These are phyloP conservation scores for Bacterosira constricta DNA, from an alignment of 108 stramenopile species.

Conservation along the genomic window DNA sequence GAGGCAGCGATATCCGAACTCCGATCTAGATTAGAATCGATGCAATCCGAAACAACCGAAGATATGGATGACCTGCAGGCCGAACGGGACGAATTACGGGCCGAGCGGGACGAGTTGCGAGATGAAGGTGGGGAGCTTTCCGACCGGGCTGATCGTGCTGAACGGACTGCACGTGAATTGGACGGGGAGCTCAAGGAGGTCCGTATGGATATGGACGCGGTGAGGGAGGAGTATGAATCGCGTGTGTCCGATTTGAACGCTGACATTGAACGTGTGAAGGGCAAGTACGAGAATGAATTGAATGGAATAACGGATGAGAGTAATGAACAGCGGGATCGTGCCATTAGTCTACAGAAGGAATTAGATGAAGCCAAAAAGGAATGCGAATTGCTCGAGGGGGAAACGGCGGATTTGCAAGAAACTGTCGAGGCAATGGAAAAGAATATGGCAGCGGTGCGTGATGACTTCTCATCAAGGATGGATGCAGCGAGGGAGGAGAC, in stretches of 20 bases:
- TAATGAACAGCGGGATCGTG: slow-evolving; percentile 24
- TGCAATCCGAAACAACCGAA: slow-evolving; percentile 12
- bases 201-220: slow-evolving; percentile 31
- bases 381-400: slow-evolving; percentile 34
- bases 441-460: slow-evolving; percentile 43
- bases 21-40: slow-evolving; percentile 21
- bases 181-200: slow-evolving; percentile 30
- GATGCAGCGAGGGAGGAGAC: slow-evolving; percentile 27
- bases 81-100: slow-evolving; percentile 26
- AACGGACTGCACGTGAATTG: slow-evolving; percentile 19
- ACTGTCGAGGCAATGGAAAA: slow-evolving; percentile 49
- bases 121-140: slow-evolving; percentile 21
- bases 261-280: slow-evolving; percentile 20
- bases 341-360: slow-evolving; percentile 16
- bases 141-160: slow-evolving; percentile 31
- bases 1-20: slow-evolving; percentile 46
- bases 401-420: slow-evolving; percentile 42
- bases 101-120: slow-evolving; percentile 11
- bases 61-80: slow-evolving; percentile 20
- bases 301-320: slow-evolving; percentile 21
- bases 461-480: slow-evolving; percentile 33
- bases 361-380: slow-evolving; percentile 34
- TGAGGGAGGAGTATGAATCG: slow-evolving; percentile 43
- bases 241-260: slow-evolving; percentile 29
- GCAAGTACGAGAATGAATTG: slow-evolving; percentile 31